Evolutionary conservation across 176 grass and related monocot genomes (phyloP).

Genomic region (Tuctoria greenei): DNA sequence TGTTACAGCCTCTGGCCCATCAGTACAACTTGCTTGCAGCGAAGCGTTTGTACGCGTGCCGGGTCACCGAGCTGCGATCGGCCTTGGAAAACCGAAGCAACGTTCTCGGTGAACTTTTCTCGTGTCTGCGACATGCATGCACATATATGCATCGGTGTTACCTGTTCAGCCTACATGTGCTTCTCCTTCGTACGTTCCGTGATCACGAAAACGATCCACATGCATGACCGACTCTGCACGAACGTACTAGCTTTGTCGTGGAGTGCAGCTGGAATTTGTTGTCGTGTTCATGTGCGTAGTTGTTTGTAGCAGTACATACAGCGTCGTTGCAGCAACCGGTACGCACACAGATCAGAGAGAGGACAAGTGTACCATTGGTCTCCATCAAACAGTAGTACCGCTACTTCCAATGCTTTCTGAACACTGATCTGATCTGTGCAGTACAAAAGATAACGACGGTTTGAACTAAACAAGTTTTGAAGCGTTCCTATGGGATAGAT

Average conservation of each 20-base stretch:
- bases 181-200: background rate
- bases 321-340: background rate
- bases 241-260: background rate
- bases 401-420: background rate
- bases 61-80: background rate
- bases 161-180: background rate
- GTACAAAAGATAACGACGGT: background rate
- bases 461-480: background rate
- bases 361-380: background rate
- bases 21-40: too few species aligned
- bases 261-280: conserved; percentile 7
- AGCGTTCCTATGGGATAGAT: background rate
- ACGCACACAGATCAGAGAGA: too few species aligned
- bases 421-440: background rate
- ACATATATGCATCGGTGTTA: background rate
- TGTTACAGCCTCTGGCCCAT: too few species aligned
- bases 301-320: background rate
- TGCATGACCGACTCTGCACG: background rate
- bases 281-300: background rate
- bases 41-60: too few species aligned
- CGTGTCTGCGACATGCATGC: background rate
- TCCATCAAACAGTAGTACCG: background rate
- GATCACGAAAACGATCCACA: background rate
- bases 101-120: background rate
- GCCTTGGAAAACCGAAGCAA: background rate